Evolutionary conservation across 1,284 basidiomycete species (phyloP).

Genomic region (Fomitiporia mediterranea): DNA sequence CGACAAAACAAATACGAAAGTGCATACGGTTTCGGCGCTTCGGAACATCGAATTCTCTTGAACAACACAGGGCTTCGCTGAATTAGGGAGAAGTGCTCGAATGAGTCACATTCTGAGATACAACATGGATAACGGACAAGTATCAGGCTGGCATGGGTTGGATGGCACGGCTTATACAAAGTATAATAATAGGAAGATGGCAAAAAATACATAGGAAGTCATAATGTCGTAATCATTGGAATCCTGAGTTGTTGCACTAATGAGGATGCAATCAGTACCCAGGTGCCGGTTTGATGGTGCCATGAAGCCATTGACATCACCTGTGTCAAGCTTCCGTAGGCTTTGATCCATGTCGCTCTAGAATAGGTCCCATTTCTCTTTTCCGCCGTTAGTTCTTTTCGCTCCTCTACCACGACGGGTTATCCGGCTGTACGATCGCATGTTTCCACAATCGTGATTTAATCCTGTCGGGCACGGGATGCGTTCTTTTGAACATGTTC

Average conservation of each 20-base stretch:
- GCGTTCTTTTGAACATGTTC: neutral
- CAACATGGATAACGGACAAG: no score
- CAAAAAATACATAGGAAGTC: neutral
- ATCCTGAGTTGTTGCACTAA: neutral
- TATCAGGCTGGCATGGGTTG: no score
- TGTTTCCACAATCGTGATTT: slow-evolving; percentile 2
- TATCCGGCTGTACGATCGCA: neutral
- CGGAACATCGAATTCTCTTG: no score
- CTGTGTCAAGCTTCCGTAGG: slow-evolving; percentile 17
- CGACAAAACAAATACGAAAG: no score
- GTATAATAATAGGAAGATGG: neutral
- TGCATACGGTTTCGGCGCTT: no score
- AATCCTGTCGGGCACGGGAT: neutral
- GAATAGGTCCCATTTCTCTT: slow-evolving; percentile 43
- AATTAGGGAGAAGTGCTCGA: no score
- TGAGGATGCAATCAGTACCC: neutral
- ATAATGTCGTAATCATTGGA: neutral
- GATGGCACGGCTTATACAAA: neutral
- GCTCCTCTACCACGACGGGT: slow-evolving; percentile 20
- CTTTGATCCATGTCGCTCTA: slow-evolving; percentile 32
- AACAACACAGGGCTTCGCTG: no score
- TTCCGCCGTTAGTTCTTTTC: slow-evolving; percentile 20
- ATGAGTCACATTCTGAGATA: no score
- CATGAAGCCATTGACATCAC: neutral
- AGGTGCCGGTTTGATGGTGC: no score